Base-by-base conservation (phyloP, 2,329 filamentous ascomycete genomes). In the Tolypocladium pustulatum region DNA sequence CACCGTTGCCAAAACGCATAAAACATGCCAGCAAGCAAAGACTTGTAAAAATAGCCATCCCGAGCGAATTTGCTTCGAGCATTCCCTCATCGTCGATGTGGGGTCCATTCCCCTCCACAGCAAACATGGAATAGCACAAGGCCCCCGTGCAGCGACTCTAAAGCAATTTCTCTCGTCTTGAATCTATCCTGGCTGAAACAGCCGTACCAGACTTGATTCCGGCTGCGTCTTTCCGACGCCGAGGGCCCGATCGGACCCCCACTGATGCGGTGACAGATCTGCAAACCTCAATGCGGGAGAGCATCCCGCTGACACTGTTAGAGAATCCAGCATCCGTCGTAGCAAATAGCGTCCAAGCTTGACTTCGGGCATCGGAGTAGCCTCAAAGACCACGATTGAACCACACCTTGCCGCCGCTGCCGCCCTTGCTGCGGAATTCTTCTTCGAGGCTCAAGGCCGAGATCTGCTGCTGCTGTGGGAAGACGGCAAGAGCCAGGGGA, bases 301-400 rank as follows among this genome's bases (percentile, higher is more conserved):
- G 27, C 27, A n/a, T 52, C 27, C 49, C 27, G 27, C 49, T 17
- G 17, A 17, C 15, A 17, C 4, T 12, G 49, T 52, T 32, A 32
- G 49, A n/a, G 49, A 30, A 2, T 43, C 22, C 6, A 20, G 43
- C 43, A 30, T 52, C 30, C 30, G 17, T n/a, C 49, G 49, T 52
- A n/a, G 30, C 49, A 52, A n/a, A 22, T 10, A 22, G 30, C 30
- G 20, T 34, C 49, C 17, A 3, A n/a, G 49, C 20, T 27, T 30
- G 27, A 13, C 34, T 34, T 9, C 13, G 30, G 49, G 20, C 34
- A 52, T 52, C 5, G 20, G 27, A 57, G 20, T 17, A 15, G 32
- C 15, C 32, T 75, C 77, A 97, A 67, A 99, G 93, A 15, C 94
- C 94, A 68, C 94, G 84, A 74, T 99, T 97, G 75, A 99, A 97